Percentiles rank a stretch among this genome's conserved stretches.
Conservation (phyloP, 495 filamentous ascomycete species). For the Xylaria bambusicola region DNA sequence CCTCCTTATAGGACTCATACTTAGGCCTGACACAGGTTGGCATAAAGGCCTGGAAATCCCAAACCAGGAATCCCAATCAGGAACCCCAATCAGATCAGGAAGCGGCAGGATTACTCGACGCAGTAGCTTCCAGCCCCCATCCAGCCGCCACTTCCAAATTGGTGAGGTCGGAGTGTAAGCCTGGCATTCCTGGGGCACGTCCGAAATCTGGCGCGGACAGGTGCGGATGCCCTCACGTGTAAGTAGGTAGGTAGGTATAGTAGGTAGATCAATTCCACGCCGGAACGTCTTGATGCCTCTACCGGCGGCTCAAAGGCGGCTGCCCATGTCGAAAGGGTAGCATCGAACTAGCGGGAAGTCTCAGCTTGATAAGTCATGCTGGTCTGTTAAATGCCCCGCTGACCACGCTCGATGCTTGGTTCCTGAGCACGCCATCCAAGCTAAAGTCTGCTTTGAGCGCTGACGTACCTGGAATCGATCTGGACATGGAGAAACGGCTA, state of each 20-base stretch:
- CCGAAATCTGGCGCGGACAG: too few species aligned
- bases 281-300: too few species aligned
- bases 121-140: slow-evolving; percentile 6
- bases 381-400: slow-evolving; percentile 8
- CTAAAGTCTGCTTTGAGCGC: slow-evolving; percentile 31
- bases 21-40: too few species aligned
- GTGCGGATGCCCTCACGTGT: too few species aligned
- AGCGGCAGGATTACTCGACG: slow-evolving; percentile 6
- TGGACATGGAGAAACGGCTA: slow-evolving; percentile 2
- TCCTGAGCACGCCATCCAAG: slow-evolving; percentile 50
- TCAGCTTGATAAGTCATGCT: neutral
- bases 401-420: slow-evolving; percentile 15
- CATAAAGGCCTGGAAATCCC: too few species aligned
- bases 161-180: neutral
- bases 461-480: slow-evolving; percentile 21
- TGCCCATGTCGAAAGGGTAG: too few species aligned
- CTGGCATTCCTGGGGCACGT: too few species aligned
- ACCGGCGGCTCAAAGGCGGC: too few species aligned
- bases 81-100: slow-evolving; percentile 8
- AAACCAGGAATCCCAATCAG: too few species aligned
- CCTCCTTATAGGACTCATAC: too few species aligned
- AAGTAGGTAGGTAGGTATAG: too few species aligned
- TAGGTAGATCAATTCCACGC: too few species aligned
- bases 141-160: slow-evolving; percentile 6
- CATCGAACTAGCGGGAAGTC: neutral